Base-by-base conservation (phyloP, 192 early-diverging fungal species). In the Diversispora eburnea region DNA sequence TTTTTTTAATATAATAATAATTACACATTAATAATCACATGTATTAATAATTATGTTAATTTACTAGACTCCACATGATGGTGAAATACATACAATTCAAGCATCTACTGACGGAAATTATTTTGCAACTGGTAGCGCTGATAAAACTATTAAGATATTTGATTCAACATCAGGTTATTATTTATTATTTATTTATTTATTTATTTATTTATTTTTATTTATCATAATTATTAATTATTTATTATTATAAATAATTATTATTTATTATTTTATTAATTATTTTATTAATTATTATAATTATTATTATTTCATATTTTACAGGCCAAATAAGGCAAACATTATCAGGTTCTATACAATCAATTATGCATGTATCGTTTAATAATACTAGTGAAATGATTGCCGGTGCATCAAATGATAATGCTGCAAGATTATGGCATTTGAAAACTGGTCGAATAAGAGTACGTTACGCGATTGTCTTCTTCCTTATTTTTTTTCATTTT, bases 361-460 rank as follows among this genome's bases (percentile, higher is more conserved):
- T 99, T 52, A 94, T 94, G 84, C 91, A 91, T 42, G 86, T 94
- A 0, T 84, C 84, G 47, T 96, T 93, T 77, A 93, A 89, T 76
- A 76, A 80, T 8, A 77, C 84, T 8, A 87, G 88, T 67, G 92
- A 94, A 3, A 77, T 86, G 17, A 73, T 95, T 8, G 75, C 92
- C 77, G 95, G 90, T 0, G 89, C 93, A 7, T 94, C 93, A 8
- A 97, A 94, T 78, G 97, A 98, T 74, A 91, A 94, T 80, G 90
- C 94, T 3, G 89, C 89, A 15, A 90, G 94, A 68, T 83, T 97
- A 55, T 97, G 95, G 97, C 79, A 89, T 70, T 76, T 95, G 25
- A 82, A 84, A 22, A 95, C 92, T 1, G 88, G 89, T 12, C 78
- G 94, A 46, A 82, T 93, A 58, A 81, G 81, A 71, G 92, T 92